phyloP scores from a whole-genome alignment of 2,329 filamentous ascomycete genomes.

The Hypoxylon sp. region DNA sequence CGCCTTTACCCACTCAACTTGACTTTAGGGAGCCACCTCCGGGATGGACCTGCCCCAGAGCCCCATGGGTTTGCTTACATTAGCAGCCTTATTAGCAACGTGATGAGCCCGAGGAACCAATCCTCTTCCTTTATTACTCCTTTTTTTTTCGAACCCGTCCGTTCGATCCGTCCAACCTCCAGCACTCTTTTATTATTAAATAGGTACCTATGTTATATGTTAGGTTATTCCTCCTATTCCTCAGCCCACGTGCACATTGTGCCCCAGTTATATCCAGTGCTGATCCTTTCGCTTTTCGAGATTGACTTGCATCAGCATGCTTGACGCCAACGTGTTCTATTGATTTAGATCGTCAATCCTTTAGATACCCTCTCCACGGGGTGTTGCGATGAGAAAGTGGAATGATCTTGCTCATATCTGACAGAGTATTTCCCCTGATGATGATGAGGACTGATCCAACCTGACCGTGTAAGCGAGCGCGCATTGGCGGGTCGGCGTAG shows the following conservation, averaged over 20 bases:
- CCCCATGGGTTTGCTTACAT: conserved; percentile 39
- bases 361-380: conserved; percentile 28
- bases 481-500: conserved; percentile 32
- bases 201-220: too few relatives aligned
- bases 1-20: conserved; percentile 10
- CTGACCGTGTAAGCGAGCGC: conserved; percentile 19
- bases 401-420: conserved; percentile 29
- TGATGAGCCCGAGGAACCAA: conserved; percentile 20
- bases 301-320: conserved; percentile 36
- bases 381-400: conserved; percentile 9
- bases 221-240: conserved; percentile 14
- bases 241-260: conserved; percentile 27
- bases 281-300: conserved; percentile 33
- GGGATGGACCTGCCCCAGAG: conserved; percentile 19
- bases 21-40: conserved; percentile 10
- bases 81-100: conserved; percentile 33
- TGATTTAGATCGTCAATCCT: conserved; percentile 36
- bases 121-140: conserved; percentile 8
- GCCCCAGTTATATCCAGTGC: conserved; percentile 16
- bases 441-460: conserved; percentile 13
- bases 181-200: neutral
- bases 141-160: conserved; percentile 10
- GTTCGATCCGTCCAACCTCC: neutral
- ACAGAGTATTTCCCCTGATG: conserved; percentile 29
- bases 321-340: conserved; percentile 28